Evolutionary conservation across 2,329 filamentous ascomycete species (phyloP), one percentile per base, ranked within the genome.

Genomic region (Cytospora mali): DNA sequence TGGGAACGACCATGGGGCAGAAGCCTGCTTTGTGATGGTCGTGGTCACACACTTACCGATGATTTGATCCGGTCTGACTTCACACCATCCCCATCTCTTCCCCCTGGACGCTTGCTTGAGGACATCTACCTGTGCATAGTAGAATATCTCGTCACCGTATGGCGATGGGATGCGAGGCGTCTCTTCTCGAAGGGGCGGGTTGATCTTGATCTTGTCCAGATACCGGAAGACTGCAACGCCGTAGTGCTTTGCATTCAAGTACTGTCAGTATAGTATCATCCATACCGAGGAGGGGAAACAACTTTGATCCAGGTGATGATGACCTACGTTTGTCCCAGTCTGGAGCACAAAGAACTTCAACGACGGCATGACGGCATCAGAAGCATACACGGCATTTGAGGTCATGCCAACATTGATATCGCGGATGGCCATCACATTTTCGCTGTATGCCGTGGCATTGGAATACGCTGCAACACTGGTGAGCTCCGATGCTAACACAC

Each of bases 111-210:
- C 67, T 35, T 71, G 62, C 28, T 71, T 69, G 23, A 80, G 68
- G 56, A 76, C 68, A 64, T 80, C 79, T 23, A 75, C 73, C 68
- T 80, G 77, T n/a, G 68, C 71, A 66, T 80, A 80, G 69, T 81
- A 80, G 70, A 80, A 80, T 64, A 80, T 76, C 62, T 78, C 57
- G 6, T 59, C 23, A 0, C 57, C 57, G 31, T 27, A 59, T 0
- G 49, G 57, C 11, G 49, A 28, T 14, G 57, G 57, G 13, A 59
- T 50, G 10, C 57, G 49, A 0, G 57, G 57, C 10, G 23, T 33
- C 2, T 48, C 52, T 1, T 59, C 57, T 9, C 52, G 57, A 7
- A 59, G 52, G 4, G 57, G 57, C 3, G 57, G 49, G 33, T 10
- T 31, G 7, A 59, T 25, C 6, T 53, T 10, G 13, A 59, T 46